Conservation (phyloP, 1,139 yeast genomes). For the Candida sanyaensis region DNA sequence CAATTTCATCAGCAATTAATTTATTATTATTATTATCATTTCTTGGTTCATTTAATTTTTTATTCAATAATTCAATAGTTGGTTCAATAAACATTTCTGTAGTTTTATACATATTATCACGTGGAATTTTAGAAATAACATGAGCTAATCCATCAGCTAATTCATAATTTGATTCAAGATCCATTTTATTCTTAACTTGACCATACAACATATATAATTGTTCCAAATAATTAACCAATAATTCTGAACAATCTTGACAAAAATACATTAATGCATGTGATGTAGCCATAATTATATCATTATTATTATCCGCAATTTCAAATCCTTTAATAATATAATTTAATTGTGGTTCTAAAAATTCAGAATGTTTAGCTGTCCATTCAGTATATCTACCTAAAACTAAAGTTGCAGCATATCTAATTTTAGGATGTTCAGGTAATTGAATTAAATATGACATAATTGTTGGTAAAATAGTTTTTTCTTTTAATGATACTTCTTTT, state of each 20-base stretch:
- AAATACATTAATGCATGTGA: conserved; percentile 94
- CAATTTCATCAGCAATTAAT: conserved; percentile 73
- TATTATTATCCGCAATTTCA: conserved; percentile 29
- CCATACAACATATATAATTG: conserved; percentile 78
- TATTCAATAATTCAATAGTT: conserved; percentile 52
- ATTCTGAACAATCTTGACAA: conserved; percentile 83
- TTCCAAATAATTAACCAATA: conserved; percentile 68
- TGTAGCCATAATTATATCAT: conserved; percentile 78
- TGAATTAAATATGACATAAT: conserved; percentile 70
- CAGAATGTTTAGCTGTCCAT: conserved; percentile 90
- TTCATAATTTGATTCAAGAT: conserved; percentile 71
- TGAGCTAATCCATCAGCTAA: conserved; percentile 90
- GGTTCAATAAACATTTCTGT: conserved; percentile 66
- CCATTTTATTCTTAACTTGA: conserved; percentile 58
- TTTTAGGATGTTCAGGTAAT: conserved; percentile 83
- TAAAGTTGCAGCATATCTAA: conserved; percentile 88
- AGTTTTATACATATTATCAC: conserved; percentile 36
- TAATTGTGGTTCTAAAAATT: conserved; percentile 77
- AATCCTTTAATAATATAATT: conserved; percentile 85
- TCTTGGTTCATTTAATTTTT: conserved; percentile 19
- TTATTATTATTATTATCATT: conserved; percentile 21
- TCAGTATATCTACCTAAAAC: conserved; percentile 93
- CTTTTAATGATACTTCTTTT: conserved; percentile 74
- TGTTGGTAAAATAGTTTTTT: conserved; percentile 70
- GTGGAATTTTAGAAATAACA: conserved; percentile 60